Evolutionary conservation across 306 rosid species (phyloP), one percentile per base, ranked within the genome.

Genomic region (Quercus agrifolia): DNA sequence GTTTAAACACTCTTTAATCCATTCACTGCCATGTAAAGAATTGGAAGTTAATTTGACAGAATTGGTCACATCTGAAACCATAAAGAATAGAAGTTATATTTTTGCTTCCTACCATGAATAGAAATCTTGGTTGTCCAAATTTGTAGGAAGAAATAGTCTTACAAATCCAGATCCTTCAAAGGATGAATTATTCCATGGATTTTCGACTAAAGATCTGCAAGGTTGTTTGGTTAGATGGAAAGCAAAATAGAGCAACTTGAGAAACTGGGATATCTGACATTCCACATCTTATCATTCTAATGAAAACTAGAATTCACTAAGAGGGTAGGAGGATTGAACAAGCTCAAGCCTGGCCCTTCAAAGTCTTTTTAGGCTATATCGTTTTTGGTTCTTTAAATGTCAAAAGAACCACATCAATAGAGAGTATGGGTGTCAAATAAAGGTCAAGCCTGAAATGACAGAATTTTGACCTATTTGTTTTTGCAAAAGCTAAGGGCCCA

Each of bases 111-210:
- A 96, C 99, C 79, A 91, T 27, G 98, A 77, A 83, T 73, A 96
- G 85, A 96, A 96, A 23, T 89, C 91, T 78, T 84, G 87, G 86
- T 96, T 96, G 70, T 91, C 94, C 87, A 17, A 55, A 84, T 96
- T 96, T 77, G 94, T 89, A 38, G 99, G 99, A 75, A 96, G 97
- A 88, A 96, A 96, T 78, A 96, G 88, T 82, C 99, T 91, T 38
- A 92, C 92, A 83, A 91, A 90, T 67, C 99, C 99, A 23, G 99
- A 91, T 75, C 98, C 98, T 86, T 96, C 99, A 55, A 96, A 93
- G 80, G 98, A 73, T 74, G 99, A 93, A 90, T 96, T 96, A 80
- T 96, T 98, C 98, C 99, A 96, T 6, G 99, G 99, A 81, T 96
- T 96, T 83, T 89, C 91, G 93, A 96, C 74, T 79, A 91, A 86